These are phyloP conservation scores for Russula lepida DNA, from an alignment of 768 basidiomycete species.

Conservation along the genomic window DNA sequence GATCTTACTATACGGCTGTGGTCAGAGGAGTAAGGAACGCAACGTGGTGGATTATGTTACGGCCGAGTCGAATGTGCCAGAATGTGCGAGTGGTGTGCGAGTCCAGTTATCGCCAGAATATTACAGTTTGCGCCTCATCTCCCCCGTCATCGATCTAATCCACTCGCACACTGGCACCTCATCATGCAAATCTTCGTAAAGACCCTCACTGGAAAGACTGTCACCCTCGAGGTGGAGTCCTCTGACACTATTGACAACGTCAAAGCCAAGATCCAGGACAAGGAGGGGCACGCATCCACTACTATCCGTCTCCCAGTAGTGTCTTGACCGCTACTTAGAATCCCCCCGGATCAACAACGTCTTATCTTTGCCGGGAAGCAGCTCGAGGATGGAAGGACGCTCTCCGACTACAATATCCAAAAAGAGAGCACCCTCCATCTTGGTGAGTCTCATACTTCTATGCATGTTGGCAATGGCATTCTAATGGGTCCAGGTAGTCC, in stretches of 20 bases:
- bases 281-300: constrained; percentile 53
- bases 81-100: not conserved
- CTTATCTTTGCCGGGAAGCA: constrained; percentile 80
- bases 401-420: constrained; percentile 62
- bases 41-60: not conserved
- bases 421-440: constrained; percentile 55
- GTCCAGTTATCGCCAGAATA: constrained; percentile 8
- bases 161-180: not conserved
- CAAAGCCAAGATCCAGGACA: constrained; percentile 82
- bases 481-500: constrained; percentile 38
- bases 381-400: constrained; percentile 73
- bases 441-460: constrained; percentile 36
- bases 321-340: constrained; percentile 31
- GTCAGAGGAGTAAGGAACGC: constrained; percentile 22
- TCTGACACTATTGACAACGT: constrained; percentile 66
- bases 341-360: constrained; percentile 73
- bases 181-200: constrained; percentile 48
- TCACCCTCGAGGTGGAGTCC: constrained; percentile 66
- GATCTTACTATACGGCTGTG: constrained; percentile 76
- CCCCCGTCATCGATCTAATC: not conserved
- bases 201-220: constrained; percentile 66
- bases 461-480: constrained; percentile 25
- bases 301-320: too few relatives aligned
- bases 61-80: not conserved
- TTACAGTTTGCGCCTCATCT: not conserved